Evolutionary conservation across 208 protist genomes (phyloP), one percentile per base, ranked within the genome.

Genomic region (Acanthamoeba sp.): DNA sequence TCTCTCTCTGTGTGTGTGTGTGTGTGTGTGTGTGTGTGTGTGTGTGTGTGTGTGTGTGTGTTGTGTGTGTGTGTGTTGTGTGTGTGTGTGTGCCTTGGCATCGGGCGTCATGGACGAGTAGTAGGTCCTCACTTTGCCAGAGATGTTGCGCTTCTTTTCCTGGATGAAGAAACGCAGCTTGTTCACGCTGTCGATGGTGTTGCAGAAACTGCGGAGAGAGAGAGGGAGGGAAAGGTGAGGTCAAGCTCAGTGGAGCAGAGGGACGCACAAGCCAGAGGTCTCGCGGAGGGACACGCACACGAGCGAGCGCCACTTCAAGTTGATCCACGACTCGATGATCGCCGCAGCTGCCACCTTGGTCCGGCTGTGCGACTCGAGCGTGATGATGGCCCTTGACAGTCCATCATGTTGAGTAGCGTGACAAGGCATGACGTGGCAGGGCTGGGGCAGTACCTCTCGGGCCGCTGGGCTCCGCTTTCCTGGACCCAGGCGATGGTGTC

Each of bases 181-280:
- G 50, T 89, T 89, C 50, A 89, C 80, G 20, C 52, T 89, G 36
- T 89, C 52, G 32, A 89, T 89, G 18, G 80, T 89, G 29, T 89
- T 55, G 52, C 80, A 89, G 48, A 89, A 89, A 6, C 80, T 89
- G 80, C n/a, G n/a, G n/a, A n/a, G n/a, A n/a, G n/a, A n/a, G n/a
- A n/a, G n/a, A n/a, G n/a, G n/a, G n/a, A n/a, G n/a, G n/a, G n/a
- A n/a, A n/a, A n/a, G n/a, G n/a, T n/a, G n/a, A n/a, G n/a, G n/a
- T n/a, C n/a, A n/a, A n/a, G n/a, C n/a, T n/a, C n/a, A n/a, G n/a
- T n/a, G n/a, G n/a, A n/a, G n/a, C n/a, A n/a, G n/a, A n/a, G n/a
- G n/a, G n/a, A n/a, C n/a, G n/a, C 62, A 71, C 20, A 36, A 40
- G 66, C 32, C n/a, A 76, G 18, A 5, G 4, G 12, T 38, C 24